Evolutionary conservation across 176 grass and related monocot genomes (phyloP).

Genomic region (Oryza officinalis): DNA sequence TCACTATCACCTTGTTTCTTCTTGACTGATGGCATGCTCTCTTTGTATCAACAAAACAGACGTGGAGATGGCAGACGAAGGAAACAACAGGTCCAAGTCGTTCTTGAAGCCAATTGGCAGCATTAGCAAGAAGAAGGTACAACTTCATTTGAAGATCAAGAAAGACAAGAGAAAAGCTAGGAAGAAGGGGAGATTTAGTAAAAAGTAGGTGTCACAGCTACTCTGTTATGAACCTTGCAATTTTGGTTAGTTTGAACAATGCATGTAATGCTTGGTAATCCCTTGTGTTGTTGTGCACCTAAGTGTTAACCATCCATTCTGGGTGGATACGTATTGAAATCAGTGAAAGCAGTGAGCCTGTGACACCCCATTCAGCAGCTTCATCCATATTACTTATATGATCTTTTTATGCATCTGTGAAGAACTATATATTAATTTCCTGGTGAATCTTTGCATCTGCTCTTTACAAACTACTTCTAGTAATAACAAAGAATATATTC

Average conservation of each 20-base stretch:
- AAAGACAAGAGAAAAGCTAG: constrained; percentile 70
- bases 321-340: constrained; percentile 15
- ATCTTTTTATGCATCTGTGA: background rate
- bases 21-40: background rate
- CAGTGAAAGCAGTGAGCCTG: background rate
- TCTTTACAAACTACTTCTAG: background rate
- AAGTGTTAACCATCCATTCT: constrained; percentile 15
- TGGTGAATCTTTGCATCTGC: background rate
- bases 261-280: background rate
- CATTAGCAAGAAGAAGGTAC: constrained; percentile 87
- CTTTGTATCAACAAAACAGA: constrained; percentile 25
- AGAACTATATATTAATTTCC: background rate
- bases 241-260: constrained; percentile 35
- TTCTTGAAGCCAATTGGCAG: constrained; percentile 68
- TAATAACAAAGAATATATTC: background rate
- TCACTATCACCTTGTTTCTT: background rate
- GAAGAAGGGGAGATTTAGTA: constrained; percentile 66
- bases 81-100: constrained; percentile 41
- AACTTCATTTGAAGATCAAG: constrained; percentile 73
- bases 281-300: background rate
- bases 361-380: background rate
- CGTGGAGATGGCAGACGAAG: constrained; percentile 62
- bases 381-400: background rate
- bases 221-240: constrained; percentile 17
- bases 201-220: constrained; percentile 18